Percentiles rank a stretch among this genome's conserved stretches.
phyloP scores from a whole-genome alignment of 176 grass and related monocot species.

The Ampelocalamus luodianensis region DNA sequence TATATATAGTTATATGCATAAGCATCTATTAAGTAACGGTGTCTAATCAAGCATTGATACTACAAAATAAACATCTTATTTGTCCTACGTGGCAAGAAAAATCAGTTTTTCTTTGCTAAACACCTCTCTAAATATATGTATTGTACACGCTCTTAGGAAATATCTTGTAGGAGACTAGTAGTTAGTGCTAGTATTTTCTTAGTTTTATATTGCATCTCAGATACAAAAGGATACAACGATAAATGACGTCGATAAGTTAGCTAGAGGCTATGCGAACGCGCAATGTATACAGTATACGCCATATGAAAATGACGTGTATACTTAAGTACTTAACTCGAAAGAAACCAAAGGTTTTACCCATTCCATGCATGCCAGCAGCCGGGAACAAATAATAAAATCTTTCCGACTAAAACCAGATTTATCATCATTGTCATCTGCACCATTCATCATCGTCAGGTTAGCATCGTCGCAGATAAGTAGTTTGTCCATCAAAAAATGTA shows the following conservation, averaged over 20 bases:
- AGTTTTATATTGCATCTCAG: no score
- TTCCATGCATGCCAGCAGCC: background rate
- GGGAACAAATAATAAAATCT: background rate
- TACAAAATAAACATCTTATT: no score
- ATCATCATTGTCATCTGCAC: background rate
- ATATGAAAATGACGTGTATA: background rate
- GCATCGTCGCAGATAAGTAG: background rate
- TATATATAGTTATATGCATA: no score
- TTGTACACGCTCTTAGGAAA: no score
- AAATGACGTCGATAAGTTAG: background rate
- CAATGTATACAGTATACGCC: background rate
- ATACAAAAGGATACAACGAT: background rate
- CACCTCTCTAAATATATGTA: no score
- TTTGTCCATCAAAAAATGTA: no score
- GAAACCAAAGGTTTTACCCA: background rate
- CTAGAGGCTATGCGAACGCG: background rate
- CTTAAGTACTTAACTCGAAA: background rate
- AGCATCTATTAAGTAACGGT: no score
- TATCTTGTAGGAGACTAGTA: background rate
- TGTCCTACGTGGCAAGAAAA: no score
- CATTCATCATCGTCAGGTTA: background rate
- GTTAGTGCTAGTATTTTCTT: no score
- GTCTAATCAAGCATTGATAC: no score
- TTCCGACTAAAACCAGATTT: no score
- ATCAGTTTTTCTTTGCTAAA: no score